Evolutionary conservation across 176 grass and related monocot genomes (phyloP).

Genomic region (Zea luxurians): DNA sequence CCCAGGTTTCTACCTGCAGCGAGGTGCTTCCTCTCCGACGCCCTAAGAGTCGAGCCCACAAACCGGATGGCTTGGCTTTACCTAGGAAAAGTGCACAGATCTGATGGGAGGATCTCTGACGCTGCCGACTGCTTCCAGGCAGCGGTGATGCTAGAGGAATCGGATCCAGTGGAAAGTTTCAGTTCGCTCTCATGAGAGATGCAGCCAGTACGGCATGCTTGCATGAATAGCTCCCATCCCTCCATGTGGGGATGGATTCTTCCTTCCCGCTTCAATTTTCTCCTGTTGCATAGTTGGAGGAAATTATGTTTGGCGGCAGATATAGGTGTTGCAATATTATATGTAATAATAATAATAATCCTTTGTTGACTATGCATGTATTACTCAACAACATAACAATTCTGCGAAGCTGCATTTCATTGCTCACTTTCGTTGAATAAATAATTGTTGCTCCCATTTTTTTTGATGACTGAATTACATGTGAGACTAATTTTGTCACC

Average conservation of each 20-base stretch:
- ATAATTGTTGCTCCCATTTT: no score
- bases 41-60: slow-evolving; percentile 71
- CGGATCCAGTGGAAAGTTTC: slow-evolving; percentile 84
- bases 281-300: neutral
- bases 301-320: neutral
- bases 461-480: no score
- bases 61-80: slow-evolving; percentile 80
- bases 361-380: neutral
- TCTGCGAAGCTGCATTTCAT: neutral
- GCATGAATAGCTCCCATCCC: neutral
- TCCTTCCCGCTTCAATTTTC: neutral
- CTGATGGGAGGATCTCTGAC: slow-evolving; percentile 58
- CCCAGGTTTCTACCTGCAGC: slow-evolving; percentile 68
- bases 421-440: neutral
- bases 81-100: slow-evolving; percentile 72
- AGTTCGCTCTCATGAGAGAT: slow-evolving; percentile 51
- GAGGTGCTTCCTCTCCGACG: slow-evolving; percentile 80
- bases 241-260: neutral
- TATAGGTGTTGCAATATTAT: neutral
- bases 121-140: slow-evolving; percentile 96
- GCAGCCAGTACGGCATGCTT: neutral
- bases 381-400: neutral
- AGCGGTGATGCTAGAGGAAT: slow-evolving; percentile 79
- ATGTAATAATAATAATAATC: neutral
- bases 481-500: no score